Conservation (phyloP, 2,329 filamentous ascomycete species). For the Pseudopyricularia cyperi region DNA sequence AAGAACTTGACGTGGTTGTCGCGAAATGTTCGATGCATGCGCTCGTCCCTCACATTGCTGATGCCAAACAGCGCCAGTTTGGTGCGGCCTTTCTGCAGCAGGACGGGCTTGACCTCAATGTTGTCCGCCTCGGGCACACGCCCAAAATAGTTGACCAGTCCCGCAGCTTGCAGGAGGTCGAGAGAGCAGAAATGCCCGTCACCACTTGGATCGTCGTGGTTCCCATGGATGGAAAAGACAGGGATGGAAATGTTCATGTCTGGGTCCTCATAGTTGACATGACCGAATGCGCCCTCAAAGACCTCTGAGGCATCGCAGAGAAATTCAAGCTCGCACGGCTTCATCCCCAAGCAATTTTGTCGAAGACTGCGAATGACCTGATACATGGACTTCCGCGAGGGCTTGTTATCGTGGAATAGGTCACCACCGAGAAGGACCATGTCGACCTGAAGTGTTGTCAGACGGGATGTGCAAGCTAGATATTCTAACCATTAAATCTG, state of each 20-base stretch:
- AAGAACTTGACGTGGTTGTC: constrained; percentile 94
- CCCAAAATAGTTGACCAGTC: constrained; percentile 91
- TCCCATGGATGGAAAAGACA: constrained; percentile 96
- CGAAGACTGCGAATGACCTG: constrained; percentile 93
- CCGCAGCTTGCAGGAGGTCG: constrained; percentile 81
- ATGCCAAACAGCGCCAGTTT: constrained; percentile 89
- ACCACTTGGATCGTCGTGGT: constrained; percentile 96
- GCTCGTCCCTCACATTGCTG: constrained; percentile 92
- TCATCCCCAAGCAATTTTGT: constrained; percentile 88
- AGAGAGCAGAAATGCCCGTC: constrained; percentile 86
- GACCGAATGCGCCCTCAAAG: constrained; percentile 78
- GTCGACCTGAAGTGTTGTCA: constrained; percentile 49
- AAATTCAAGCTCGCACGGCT: constrained; percentile 89
- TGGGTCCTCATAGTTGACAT: constrained; percentile 95
- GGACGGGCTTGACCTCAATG: constrained; percentile 78
- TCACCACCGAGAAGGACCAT: constrained; percentile 95
- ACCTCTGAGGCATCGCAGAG: constrained; percentile 85
- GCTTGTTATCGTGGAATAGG: constrained; percentile 96
- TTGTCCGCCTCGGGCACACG: constrained; percentile 86
- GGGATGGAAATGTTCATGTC: constrained; percentile 97
- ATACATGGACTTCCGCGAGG: constrained; percentile 88
- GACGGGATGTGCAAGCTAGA: too few species aligned
- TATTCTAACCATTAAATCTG: not conserved
- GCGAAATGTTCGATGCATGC: constrained; percentile 84
- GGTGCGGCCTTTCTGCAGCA: constrained; percentile 85